Evolutionary conservation across 371 early-diverging fungal genomes (phyloP).

Genomic region (Syncephalastrum sp.): DNA sequence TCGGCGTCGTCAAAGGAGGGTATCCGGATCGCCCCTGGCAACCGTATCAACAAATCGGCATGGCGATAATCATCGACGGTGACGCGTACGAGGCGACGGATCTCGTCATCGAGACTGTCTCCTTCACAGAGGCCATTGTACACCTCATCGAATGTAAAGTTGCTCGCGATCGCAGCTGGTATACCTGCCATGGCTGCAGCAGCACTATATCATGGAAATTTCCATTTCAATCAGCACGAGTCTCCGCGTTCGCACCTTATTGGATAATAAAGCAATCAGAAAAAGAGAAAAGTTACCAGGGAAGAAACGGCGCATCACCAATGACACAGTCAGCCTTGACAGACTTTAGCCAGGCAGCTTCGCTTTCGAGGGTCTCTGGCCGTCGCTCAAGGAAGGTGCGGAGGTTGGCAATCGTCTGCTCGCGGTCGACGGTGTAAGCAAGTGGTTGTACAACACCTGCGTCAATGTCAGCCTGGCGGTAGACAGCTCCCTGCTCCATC

Average conservation of each 20-base stretch:
- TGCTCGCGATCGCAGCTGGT: constrained; percentile 69
- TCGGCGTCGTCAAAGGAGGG: constrained; percentile 57
- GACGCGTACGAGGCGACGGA: constrained; percentile 42
- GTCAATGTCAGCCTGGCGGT: constrained; percentile 63
- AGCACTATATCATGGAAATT: constrained; percentile 35
- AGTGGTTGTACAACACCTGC: constrained; percentile 72
- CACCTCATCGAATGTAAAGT: constrained; percentile 80
- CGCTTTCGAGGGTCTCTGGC: constrained; percentile 44
- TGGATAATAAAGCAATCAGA: too few relatives aligned
- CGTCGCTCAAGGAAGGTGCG: constrained; percentile 46
- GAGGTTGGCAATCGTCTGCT: constrained; percentile 52
- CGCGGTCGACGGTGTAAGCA: constrained; percentile 69
- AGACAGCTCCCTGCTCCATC: constrained; percentile 53
- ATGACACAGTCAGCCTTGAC: constrained; percentile 64
- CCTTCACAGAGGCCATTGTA: constrained; percentile 61
- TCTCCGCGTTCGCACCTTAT: neutral
- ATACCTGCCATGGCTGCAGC: constrained; percentile 58
- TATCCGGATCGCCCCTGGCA: constrained; percentile 72
- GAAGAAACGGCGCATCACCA: constrained; percentile 71
- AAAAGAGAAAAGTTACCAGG: constrained; percentile 44
- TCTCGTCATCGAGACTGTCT: constrained; percentile 53
- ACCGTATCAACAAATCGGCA: constrained; percentile 60
- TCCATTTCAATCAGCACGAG: constrained; percentile 7
- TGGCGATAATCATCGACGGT: constrained; percentile 57
- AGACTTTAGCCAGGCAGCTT: constrained; percentile 54